These are phyloP conservation scores for Boletus reticuloceps DNA, from an alignment of 768 basidiomycete genomes.

Conservation along the genomic window DNA sequence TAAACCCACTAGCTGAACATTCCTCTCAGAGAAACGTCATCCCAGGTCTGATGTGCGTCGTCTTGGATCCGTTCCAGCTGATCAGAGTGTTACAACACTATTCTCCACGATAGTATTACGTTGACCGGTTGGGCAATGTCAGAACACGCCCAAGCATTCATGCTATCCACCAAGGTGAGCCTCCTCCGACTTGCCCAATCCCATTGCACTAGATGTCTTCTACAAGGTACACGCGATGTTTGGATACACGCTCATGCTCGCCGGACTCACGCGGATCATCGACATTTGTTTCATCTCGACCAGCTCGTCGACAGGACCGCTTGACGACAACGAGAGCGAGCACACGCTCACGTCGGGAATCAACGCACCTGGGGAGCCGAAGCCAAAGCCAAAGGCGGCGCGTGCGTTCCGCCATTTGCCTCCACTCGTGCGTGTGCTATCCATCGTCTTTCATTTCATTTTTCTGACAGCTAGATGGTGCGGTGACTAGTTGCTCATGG, in stretches of 20 bases:
- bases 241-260: conserved; percentile 82
- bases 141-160: conserved; percentile 80
- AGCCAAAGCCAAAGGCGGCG: conserved; percentile 36
- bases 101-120: conserved; percentile 54
- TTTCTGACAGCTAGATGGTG: not conserved
- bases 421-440: conserved; percentile 66
- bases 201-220: not conserved
- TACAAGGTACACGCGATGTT: conserved; percentile 76
- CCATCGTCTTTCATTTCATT: not conserved
- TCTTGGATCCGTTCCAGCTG: not conserved
- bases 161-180: conserved; percentile 76
- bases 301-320: conserved; percentile 23
- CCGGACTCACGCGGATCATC: conserved; percentile 74
- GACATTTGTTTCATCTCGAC: conserved; percentile 79
- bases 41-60: conserved; percentile 73
- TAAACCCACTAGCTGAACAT: not conserved
- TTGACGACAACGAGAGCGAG: conserved; percentile 60
- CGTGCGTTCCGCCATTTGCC: conserved; percentile 83
- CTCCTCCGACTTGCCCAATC: not conserved
- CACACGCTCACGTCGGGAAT: conserved; percentile 55
- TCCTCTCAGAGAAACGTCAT: conserved; percentile 65
- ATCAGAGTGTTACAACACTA: not conserved
- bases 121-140: conserved; percentile 96
- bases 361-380: conserved; percentile 16
- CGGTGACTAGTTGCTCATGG: conserved; percentile 55